Base-by-base conservation (phyloP, 2,329 filamentous ascomycete species). In the Pseudodiploospora longispora region DNA sequence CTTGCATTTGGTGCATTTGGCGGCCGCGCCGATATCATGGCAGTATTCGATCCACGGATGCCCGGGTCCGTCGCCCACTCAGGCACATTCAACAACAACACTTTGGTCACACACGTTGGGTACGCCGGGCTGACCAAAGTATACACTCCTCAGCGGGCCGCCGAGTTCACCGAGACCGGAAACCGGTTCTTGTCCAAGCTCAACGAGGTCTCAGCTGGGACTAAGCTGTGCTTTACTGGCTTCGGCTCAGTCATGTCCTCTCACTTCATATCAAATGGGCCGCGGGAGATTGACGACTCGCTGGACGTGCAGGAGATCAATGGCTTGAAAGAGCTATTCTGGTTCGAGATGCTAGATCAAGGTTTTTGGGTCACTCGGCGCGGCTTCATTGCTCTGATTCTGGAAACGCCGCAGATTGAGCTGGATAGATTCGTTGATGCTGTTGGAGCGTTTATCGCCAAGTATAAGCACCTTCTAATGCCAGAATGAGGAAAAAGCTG, bases 11-110 rank as follows among this genome's bases (percentile, higher is more conserved):
- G 82, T 2, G 80, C 76, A 0, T 84, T 87, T 54, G 82, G 82
- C 1, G 82, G 82, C 1, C 66, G 69, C 27, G 56, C 56, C 34
- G 71, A 77, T 5, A 69, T 85, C 48, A 83, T 85, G 77, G 59
- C 60, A 0, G 55, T 74, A 6, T 83, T 76, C 52, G 74, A 79
- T 51, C 75, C 76, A 7, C 57, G 69, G 8, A 55, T 59, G 1
- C 46, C 57, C 2, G 62, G 57, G 2, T 57, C 60, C 1, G 61
- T 80, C 8, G 57, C 66, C 0, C 80, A 84, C 52, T 75, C 78
- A 0, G 80, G 80, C 2, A 84, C 81, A 0, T 84, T 82, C 59
- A 83, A 84, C 58, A 85, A 86, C 55, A 85, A 85, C 57, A 62
- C 62, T 0, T 60, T 83, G 6, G 73, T 73, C 2, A 84, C 83